These are phyloP conservation scores for Hirsutella thompsonii DNA, from an alignment of 2,329 filamentous ascomycete species.

Conservation along the genomic window DNA sequence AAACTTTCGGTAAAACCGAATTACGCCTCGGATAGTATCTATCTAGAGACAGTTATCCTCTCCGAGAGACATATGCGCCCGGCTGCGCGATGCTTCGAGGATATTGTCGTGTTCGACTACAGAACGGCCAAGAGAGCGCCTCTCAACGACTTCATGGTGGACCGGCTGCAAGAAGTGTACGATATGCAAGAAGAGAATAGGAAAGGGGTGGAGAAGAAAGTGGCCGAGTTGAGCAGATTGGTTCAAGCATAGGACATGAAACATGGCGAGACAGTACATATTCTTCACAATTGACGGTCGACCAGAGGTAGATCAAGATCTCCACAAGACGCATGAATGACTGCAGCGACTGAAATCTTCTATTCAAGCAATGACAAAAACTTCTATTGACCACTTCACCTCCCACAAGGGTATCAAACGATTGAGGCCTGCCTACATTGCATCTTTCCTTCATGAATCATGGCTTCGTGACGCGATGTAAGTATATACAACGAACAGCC, in stretches of 20 bases:
- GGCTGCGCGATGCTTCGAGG: conserved; percentile 61
- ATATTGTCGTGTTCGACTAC: conserved; percentile 19
- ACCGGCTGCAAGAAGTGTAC: conserved; percentile 21
- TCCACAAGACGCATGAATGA: no score
- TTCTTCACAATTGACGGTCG: no score
- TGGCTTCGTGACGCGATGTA: no score
- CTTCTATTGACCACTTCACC: no score
- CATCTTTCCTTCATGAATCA: neutral
- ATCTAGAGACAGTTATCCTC: conserved; percentile 50
- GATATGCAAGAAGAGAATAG: conserved; percentile 16
- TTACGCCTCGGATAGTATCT: conserved; percentile 32
- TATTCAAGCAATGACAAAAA: no score
- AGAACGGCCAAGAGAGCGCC: conserved; percentile 19
- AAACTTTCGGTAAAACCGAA: conserved; percentile 47
- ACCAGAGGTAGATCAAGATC: no score
- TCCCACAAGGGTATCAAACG: no score
- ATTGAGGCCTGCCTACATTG: no score
- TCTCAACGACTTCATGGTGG: conserved; percentile 27
- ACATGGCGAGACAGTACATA: no score
- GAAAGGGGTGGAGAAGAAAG: conserved; percentile 6
- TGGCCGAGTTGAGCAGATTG: conserved; percentile 2
- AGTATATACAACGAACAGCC: neutral
- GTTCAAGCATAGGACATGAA: no score
- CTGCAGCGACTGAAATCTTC: no score
- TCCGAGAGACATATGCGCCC: conserved; percentile 62